A percentile compares a stretch with the other conserved stretches of the same genome.
These are phyloP conservation scores for Sugiyamaella qingdaonensis DNA, from an alignment of 805 yeast genomes.

Conservation along the genomic window DNA sequence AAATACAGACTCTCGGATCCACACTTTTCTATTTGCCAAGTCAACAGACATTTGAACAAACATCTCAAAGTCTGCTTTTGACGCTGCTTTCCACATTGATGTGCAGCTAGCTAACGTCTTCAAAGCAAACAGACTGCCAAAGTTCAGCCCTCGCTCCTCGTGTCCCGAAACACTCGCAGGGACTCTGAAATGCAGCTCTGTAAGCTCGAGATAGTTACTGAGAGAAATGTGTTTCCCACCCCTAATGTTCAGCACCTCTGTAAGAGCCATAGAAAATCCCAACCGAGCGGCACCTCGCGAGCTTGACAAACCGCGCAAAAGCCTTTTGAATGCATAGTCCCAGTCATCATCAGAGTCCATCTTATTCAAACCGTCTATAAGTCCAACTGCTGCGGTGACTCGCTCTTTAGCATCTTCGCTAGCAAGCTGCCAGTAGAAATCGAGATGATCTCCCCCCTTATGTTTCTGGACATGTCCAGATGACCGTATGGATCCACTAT, in stretches of 20 bases:
- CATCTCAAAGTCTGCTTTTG: conserved; percentile 33
- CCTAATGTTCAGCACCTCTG: conserved; percentile 47
- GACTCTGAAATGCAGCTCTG: conserved; percentile 37
- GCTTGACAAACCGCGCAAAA: conserved; percentile 77
- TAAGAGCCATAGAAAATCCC: conserved; percentile 84
- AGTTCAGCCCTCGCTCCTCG: conserved; percentile 71
- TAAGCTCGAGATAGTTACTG: conserved; percentile 35
- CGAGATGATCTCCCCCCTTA: conserved; percentile 32
- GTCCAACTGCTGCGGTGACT: conserved; percentile 60
- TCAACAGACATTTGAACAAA: conserved; percentile 49
- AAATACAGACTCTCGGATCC: conserved; percentile 82
- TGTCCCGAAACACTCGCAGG: conserved; percentile 60
- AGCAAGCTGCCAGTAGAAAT: conserved; percentile 70
- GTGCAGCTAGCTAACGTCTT: conserved; percentile 65
- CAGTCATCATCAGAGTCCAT: conserved; percentile 50
- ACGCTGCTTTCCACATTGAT: conserved; percentile 32
- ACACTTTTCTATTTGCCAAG: conserved; percentile 61
- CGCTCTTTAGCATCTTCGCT: conserved; percentile 74
- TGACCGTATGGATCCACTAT: no score
- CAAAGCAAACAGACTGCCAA: conserved; percentile 82
- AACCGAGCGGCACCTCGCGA: conserved; percentile 78
- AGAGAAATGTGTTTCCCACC: conserved; percentile 33
- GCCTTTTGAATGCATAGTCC: conserved; percentile 74
- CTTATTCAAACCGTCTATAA: conserved; percentile 56
- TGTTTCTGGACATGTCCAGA: neutral